phyloP scores from a whole-genome alignment of 2,329 filamentous ascomycete genomes.

The Phaeomoniella chlamydospora region DNA sequence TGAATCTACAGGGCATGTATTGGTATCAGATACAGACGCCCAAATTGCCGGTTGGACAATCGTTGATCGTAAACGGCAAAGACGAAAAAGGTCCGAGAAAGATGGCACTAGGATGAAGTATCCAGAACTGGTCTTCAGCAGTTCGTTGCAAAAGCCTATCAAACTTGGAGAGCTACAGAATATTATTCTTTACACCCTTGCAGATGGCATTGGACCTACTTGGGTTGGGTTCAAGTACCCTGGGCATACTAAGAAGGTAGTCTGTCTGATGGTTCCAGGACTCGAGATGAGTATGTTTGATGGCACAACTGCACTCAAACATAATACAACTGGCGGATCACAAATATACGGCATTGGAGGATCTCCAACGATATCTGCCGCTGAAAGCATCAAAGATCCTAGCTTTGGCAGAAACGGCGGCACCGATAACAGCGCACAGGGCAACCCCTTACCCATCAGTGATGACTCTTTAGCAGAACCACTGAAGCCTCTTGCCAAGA shows the following conservation, averaged over 20 bases:
- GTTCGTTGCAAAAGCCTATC: background rate
- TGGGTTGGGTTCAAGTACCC: constrained; percentile 48
- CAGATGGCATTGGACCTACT: constrained; percentile 46
- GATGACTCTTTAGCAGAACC: constrained; percentile 26
- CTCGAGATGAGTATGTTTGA: constrained; percentile 84
- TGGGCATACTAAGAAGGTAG: constrained; percentile 52
- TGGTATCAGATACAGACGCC: too few species aligned
- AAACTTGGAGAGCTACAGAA: constrained; percentile 36
- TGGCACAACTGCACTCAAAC: constrained; percentile 25
- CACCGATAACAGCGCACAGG: constrained; percentile 3
- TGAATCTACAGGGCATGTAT: too few species aligned
- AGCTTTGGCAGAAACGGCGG: constrained; percentile 25
- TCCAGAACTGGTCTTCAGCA: constrained; percentile 1
- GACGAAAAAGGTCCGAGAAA: background rate
- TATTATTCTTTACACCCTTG: constrained; percentile 44
- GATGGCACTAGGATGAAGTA: constrained; percentile 1
- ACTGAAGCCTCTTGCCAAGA: constrained; percentile 56
- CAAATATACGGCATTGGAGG: constrained; percentile 2
- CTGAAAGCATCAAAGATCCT: constrained; percentile 11
- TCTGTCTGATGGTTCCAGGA: constrained; percentile 83
- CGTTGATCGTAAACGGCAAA: background rate
- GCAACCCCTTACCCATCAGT: constrained; percentile 18
- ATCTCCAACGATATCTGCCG: constrained; percentile 8
- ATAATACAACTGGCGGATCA: constrained; percentile 2
- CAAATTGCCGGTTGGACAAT: constrained; percentile 1